Evolutionary conservation across 192 early-diverging fungal species (phyloP).

Genomic region (Coemansia sp.): DNA sequence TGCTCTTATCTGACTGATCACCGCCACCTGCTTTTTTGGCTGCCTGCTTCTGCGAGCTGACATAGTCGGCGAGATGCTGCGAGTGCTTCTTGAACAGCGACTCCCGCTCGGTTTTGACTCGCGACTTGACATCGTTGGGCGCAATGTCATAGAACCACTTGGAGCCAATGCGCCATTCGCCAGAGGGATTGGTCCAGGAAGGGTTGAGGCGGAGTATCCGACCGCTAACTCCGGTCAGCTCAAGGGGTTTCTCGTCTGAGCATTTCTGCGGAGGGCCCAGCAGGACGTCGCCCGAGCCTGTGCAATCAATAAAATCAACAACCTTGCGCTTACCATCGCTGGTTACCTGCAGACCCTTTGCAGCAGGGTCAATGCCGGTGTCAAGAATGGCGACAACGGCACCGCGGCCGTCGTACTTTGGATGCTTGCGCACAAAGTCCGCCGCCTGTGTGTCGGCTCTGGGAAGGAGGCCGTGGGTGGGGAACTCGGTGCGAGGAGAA

Average conservation of each 20-base stretch:
- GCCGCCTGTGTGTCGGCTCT: slow-evolving; percentile 81
- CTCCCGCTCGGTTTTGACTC: slow-evolving; percentile 57
- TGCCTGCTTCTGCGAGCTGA: slow-evolving; percentile 24
- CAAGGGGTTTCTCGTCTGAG: slow-evolving; percentile 42
- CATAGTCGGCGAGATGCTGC: slow-evolving; percentile 23
- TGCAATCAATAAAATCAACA: slow-evolving; percentile 92
- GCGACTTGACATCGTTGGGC: slow-evolving; percentile 48
- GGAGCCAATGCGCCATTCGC: slow-evolving; percentile 81
- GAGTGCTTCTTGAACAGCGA: slow-evolving; percentile 32
- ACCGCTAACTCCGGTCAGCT: slow-evolving; percentile 70
- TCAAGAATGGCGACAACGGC: slow-evolving; percentile 90
- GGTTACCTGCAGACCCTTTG: slow-evolving; percentile 82
- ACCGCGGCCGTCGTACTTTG: slow-evolving; percentile 82
- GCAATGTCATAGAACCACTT: slow-evolving; percentile 77
- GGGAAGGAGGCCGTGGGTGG: slow-evolving; percentile 63
- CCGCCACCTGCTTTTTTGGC: slow-evolving; percentile 17
- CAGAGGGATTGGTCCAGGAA: slow-evolving; percentile 75
- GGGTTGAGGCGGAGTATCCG: slow-evolving; percentile 66
- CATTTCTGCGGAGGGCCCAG: slow-evolving; percentile 54
- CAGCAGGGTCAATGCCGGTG: slow-evolving; percentile 92
- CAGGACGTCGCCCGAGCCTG: slow-evolving; percentile 75
- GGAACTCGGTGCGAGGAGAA: slow-evolving; percentile 65
- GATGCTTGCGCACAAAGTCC: slow-evolving; percentile 75
- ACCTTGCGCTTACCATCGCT: slow-evolving; percentile 89
- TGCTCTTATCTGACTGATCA: slow-evolving; percentile 44